Evolutionary conservation across 164 flowering plant genomes (phyloP), one percentile per base, ranked within the genome.

Genomic region (Berberis vulgaris): DNA sequence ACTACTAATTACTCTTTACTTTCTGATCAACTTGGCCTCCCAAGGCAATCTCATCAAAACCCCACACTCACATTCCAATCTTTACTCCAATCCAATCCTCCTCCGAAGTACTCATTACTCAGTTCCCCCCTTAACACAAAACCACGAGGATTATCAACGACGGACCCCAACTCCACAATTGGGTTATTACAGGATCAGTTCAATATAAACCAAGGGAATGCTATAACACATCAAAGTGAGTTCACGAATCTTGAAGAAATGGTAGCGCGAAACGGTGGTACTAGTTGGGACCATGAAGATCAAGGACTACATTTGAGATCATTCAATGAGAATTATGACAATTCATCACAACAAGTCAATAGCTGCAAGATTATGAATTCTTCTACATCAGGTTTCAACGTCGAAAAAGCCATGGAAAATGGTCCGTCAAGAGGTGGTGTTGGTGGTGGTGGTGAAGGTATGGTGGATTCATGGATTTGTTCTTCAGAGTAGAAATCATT

Each of bases 401-500:
- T 67, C 1, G 80, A 77, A 4, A 82, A 81, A 73, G 77, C 77
- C 5, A 52, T 75, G 50, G 86, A 79, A 70, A 80, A 69, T 63
- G 79, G 54, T 43, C 42, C 79, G 5, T 63, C 82, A 0, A 82
- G 85, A 42, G 82, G 79, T 63, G 26, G 26, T 26, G 26, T 0
- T 26, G 26, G 26, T 26, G 26, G 26, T 26, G 26, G 26, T 26
- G 82, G 79, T 62, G 83, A 79, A 72, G 86, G 83, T 60, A 81
- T 78, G 57, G 80, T 82, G 52, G 86, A 81, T 71, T 78, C 83
- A 5, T 84, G 86, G 86, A 81, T 82, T 67, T 81, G 84, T 73
- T 83, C 79, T 66, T 72, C 83, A 7, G 85, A 84, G 49, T 71
- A 26, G 26, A 26, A 26, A 26, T 26, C 26, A 26, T 26, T 26